A percentile compares a stretch with the other conserved stretches of the same genome.
phyloP scores from a whole-genome alignment of 1,284 basidiomycete genomes.

The Agroathelia rolfsii region DNA sequence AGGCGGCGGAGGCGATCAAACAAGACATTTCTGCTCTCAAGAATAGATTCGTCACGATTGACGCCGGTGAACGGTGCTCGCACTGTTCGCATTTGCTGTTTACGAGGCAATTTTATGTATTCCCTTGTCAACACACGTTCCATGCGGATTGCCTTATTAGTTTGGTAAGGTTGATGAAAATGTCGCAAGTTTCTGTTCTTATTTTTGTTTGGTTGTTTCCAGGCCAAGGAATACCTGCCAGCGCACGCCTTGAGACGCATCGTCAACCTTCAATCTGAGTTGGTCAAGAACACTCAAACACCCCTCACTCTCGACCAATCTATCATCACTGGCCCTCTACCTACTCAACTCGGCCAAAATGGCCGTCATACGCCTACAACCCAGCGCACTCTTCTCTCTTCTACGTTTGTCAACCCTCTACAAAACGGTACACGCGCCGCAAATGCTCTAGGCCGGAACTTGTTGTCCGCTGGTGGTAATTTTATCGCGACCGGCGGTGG shows the following conservation, averaged over 20 bases:
- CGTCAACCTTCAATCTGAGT: conserved; percentile 73
- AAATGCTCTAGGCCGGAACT: conserved; percentile 64
- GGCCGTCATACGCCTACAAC: conserved; percentile 23
- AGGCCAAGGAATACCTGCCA: conserved; percentile 89
- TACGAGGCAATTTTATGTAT: conserved; percentile 93
- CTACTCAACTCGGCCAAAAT: conserved; percentile 10
- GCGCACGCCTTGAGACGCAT: conserved; percentile 75
- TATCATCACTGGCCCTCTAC: conserved; percentile 23
- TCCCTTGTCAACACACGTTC: conserved; percentile 95
- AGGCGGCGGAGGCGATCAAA: conserved; percentile 89
- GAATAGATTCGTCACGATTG: conserved; percentile 90
- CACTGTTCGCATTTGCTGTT: conserved; percentile 70
- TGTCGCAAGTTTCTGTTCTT: conserved; percentile 4
- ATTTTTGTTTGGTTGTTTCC: conserved; percentile 11
- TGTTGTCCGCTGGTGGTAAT: conserved; percentile 81
- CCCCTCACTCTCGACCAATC: conserved; percentile 24
- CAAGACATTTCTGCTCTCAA: conserved; percentile 80
- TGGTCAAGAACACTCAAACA: conserved; percentile 46
- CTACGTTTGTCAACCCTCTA: conserved; percentile 52
- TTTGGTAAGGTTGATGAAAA: conserved; percentile 47
- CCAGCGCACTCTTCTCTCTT: conserved; percentile 62
- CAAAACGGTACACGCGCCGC: conserved; percentile 53
- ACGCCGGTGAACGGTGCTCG: conserved; percentile 80
- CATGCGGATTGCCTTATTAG: conserved; percentile 92
- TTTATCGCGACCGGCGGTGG: too few species aligned